These are phyloP conservation scores for Ceratocystis diversiconidia DNA, from an alignment of 2,329 filamentous ascomycete species.

Conservation along the genomic window DNA sequence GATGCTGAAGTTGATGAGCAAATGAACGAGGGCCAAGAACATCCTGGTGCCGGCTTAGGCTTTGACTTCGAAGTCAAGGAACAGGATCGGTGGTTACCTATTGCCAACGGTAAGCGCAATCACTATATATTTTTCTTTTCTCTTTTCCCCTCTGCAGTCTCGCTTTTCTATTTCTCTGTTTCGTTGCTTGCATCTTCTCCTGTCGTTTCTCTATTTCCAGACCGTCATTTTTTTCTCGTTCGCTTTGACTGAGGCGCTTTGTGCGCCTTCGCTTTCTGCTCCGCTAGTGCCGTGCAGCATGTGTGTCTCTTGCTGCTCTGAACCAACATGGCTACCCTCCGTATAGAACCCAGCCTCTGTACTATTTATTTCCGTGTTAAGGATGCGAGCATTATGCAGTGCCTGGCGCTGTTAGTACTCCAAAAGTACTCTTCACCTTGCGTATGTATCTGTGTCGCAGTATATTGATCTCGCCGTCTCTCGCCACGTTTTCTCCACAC, in stretches of 20 bases:
- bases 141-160: no score
- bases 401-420: background rate
- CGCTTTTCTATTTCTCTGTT: conserved; percentile 18
- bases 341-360: background rate
- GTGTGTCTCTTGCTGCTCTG: background rate
- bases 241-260: background rate
- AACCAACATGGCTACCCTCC: background rate
- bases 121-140: no score
- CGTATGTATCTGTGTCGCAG: background rate
- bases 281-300: background rate
- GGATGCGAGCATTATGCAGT: background rate
- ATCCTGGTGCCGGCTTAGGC: conserved; percentile 59
- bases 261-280: background rate
- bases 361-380: background rate
- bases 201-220: conserved; percentile 21
- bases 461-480: background rate
- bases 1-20: conserved; percentile 74
- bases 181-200: conserved; percentile 20
- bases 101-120: conserved; percentile 89
- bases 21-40: conserved; percentile 77
- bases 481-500: background rate
- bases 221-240: background rate
- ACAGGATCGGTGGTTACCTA: conserved; percentile 97
- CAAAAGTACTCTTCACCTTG: background rate
- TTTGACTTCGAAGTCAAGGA: conserved; percentile 99